Evolutionary conservation across 768 basidiomycete species (phyloP).

Genomic region (Rhodotorula taiwanensis): DNA sequence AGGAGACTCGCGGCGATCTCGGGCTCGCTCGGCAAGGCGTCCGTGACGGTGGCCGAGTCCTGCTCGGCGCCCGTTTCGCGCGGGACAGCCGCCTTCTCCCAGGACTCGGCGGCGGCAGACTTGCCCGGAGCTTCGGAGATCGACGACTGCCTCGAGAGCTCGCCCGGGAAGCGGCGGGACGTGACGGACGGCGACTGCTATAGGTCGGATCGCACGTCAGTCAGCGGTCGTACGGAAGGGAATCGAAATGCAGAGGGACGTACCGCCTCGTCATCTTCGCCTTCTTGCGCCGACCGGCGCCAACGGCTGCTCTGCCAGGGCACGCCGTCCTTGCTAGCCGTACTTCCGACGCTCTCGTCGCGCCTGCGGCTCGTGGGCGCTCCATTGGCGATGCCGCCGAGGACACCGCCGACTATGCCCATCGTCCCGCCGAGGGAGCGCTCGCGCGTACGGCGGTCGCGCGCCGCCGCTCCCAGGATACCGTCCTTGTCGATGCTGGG

Average conservation of each 20-base stretch:
- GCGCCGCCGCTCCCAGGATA: neutral
- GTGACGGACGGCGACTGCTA: slow-evolving; percentile 33
- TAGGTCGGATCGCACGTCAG: too few relatives aligned
- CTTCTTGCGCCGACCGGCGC: slow-evolving; percentile 19
- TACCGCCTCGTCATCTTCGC: slow-evolving; percentile 27
- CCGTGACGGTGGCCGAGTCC: slow-evolving; percentile 12
- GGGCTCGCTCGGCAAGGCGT: slow-evolving; percentile 9
- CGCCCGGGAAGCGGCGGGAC: slow-evolving; percentile 29
- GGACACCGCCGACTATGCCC: slow-evolving; percentile 34
- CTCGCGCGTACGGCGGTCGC: slow-evolving; percentile 19
- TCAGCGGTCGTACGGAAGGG: too few relatives aligned
- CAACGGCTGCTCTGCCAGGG: slow-evolving; percentile 37
- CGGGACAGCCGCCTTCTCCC: slow-evolving; percentile 11
- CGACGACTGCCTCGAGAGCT: neutral
- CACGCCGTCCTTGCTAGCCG: slow-evolving; percentile 18
- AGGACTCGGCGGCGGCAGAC: slow-evolving; percentile 12
- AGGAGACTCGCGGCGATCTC: slow-evolving; percentile 30
- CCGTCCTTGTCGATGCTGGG: slow-evolving; percentile 19
- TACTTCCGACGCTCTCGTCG: slow-evolving; percentile 8
- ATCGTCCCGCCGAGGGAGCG: slow-evolving; percentile 9
- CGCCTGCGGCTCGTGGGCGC: neutral
- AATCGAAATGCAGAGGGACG: neutral
- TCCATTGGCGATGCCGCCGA: slow-evolving; percentile 24
- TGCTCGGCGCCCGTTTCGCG: neutral
- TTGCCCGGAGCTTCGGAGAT: slow-evolving; percentile 6